Base-by-base conservation (phyloP, 2,329 filamentous ascomycete species). In the Byssochlamys sp. region DNA sequence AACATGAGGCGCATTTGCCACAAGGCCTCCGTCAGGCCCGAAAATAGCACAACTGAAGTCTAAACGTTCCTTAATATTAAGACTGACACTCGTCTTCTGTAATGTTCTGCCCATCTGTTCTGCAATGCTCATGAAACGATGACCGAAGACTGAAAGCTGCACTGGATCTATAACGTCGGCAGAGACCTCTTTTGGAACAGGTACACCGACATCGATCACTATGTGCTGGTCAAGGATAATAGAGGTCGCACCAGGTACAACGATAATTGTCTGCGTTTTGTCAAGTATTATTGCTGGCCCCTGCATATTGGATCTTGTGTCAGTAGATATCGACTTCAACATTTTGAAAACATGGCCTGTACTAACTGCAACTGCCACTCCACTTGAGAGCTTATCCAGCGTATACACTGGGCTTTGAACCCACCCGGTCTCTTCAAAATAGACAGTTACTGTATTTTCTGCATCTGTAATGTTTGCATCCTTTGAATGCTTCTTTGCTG, bases 21-120 rank as follows among this genome's bases (percentile, higher is more conserved):
- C 88, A 1, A 91, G 76, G 0, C 86, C 87, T 19, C 88, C 89
- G 2, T 83, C 81, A 0, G 84, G 80, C 64, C 89, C 87, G 60
- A 91, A 91, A 1, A 91, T 79, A 28, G 88, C 89, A 64, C 89
- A 92, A 1, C 86, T 90, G 66, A 90, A 92, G 66, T 92, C 89
- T 0, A 91, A 80, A 2, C 88, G 82, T 88, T 91, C 89, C 69
- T 91, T 91, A 64, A 90, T 87, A 63, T 90, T 90, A 0, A 72
- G 75, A 2, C 74, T 77, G 25, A 80, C 76, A 0, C 72, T 72
- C 0, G 78, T 80, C 58, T 77, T 75, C 53, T 80, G 78, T 14
- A 80, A 65, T 0, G 77, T 77, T 4, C 74, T 75, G 49, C 78
- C 78, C 78, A 80, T 80, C 59, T 80, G 78, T 56, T 80, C 78